Evolutionary conservation across 768 basidiomycete species (phyloP).

Genomic region (Coprinopsis cinerea): DNA sequence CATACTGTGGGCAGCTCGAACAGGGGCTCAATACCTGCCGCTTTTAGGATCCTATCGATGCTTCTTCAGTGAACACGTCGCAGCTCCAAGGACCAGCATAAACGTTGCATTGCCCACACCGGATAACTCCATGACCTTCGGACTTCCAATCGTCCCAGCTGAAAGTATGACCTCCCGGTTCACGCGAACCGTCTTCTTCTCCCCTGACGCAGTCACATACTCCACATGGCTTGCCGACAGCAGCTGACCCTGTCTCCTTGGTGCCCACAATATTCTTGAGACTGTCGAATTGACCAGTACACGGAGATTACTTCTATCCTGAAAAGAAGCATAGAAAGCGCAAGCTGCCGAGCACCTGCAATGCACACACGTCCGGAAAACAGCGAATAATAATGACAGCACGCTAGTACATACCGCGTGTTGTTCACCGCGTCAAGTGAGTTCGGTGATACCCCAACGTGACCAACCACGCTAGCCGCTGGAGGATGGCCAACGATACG

Average conservation of each 20-base stretch:
- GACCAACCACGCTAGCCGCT: conserved; percentile 21
- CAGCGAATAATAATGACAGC: not conserved
- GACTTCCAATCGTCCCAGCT: conserved; percentile 39
- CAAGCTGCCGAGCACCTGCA: conserved; percentile 23
- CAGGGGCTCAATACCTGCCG: conserved; percentile 35
- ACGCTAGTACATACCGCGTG: conserved; percentile 14
- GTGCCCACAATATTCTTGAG: conserved; percentile 42
- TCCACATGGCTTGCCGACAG: conserved; percentile 42
- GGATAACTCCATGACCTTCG: conserved; percentile 25
- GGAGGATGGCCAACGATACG: conserved; percentile 20
- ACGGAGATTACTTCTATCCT: conserved; percentile 38
- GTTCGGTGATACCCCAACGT: conserved; percentile 25
- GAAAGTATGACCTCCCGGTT: conserved; percentile 50
- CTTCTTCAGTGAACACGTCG: not conserved
- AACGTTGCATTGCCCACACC: conserved; percentile 29
- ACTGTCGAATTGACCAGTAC: conserved; percentile 53
- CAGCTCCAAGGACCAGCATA: conserved; percentile 2
- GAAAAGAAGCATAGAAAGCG: conserved; percentile 26
- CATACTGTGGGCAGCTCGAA: conserved; percentile 47
- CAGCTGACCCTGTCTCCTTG: conserved; percentile 19
- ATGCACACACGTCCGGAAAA: not conserved
- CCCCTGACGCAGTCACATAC: conserved; percentile 22
- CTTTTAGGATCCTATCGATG: conserved; percentile 29
- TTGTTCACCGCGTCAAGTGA: conserved; percentile 26
- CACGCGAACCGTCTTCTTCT: conserved; percentile 33